phyloP scores from a whole-genome alignment of 2,329 filamentous ascomycete genomes.

The Geosmithia flava region DNA sequence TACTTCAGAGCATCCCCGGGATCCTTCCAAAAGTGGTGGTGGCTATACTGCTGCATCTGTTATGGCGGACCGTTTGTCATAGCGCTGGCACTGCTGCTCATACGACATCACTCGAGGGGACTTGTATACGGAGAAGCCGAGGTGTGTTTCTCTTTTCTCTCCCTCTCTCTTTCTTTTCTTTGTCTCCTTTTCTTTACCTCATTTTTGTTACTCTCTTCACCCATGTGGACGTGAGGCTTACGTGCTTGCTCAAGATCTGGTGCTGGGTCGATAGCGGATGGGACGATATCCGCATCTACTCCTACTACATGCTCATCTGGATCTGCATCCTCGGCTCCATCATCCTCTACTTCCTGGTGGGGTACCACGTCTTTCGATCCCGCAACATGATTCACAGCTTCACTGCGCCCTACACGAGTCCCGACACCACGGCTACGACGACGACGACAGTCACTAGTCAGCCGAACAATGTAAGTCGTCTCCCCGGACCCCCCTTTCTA shows the following conservation, averaged over 20 bases:
- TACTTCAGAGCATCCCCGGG: constrained; percentile 48
- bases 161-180: not conserved
- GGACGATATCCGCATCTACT: constrained; percentile 45
- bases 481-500: not conserved
- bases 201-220: not conserved
- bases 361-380: constrained; percentile 46
- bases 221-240: not conserved
- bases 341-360: constrained; percentile 43
- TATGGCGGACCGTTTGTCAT: constrained; percentile 62
- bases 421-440: constrained; percentile 8
- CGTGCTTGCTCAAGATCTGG: constrained; percentile 37
- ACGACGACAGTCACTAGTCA: not conserved
- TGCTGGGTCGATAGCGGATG: constrained; percentile 46
- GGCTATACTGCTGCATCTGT: constrained; percentile 56
- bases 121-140: constrained; percentile 44
- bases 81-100: constrained; percentile 51
- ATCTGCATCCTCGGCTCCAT: constrained; percentile 42
- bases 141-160: constrained; percentile 20
- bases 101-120: constrained; percentile 24
- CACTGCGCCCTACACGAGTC: constrained; percentile 23
- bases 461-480: constrained; percentile 9
- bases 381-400: constrained; percentile 43
- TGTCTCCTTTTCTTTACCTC: not conserved
- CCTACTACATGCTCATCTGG: constrained; percentile 51
- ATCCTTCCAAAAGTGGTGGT: constrained; percentile 60